These are phyloP conservation scores for Wickerhamiella spandovensis DNA, from an alignment of 805 yeast genomes.

Conservation along the genomic window DNA sequence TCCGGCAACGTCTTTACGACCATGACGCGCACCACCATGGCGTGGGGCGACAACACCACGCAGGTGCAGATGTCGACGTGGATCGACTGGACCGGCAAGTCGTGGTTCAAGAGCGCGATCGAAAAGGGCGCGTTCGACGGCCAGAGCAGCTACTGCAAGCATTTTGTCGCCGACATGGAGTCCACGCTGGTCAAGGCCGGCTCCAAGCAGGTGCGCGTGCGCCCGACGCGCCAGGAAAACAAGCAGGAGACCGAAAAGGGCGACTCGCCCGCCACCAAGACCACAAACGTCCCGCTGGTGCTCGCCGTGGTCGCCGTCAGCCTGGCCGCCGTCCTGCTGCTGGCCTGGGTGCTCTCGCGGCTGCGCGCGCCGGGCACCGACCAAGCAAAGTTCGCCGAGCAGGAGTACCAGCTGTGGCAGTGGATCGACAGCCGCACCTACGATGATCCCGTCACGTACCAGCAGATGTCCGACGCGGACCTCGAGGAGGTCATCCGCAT, in stretches of 20 bases:
- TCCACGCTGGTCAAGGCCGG: constrained; percentile 11
- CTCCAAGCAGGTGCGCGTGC: background rate
- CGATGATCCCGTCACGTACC: constrained; percentile 12
- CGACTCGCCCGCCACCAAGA: background rate
- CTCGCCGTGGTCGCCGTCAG: background rate
- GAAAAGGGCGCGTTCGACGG: constrained; percentile 78
- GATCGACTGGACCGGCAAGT: constrained; percentile 79
- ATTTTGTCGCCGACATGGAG: constrained; percentile 31
- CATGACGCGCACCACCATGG: constrained; percentile 25
- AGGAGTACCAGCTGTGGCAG: constrained; percentile 55
- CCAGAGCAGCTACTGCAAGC: constrained; percentile 49
- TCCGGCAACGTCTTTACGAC: constrained; percentile 69
- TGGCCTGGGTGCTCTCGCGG: constrained; percentile 8
- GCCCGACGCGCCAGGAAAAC: constrained; percentile 6
- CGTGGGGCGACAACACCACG: constrained; percentile 60
- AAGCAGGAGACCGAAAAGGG: background rate
- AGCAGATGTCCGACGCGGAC: constrained; percentile 8
- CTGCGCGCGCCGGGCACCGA: constrained; percentile 15
- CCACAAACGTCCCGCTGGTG: background rate
- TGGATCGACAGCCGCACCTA: constrained; percentile 45
- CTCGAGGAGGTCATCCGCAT: constrained; percentile 16
- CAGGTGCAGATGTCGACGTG: constrained; percentile 49
- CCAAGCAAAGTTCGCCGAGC: constrained; percentile 23
- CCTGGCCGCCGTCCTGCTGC: constrained; percentile 3
- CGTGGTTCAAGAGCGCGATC: constrained; percentile 84